These are phyloP conservation scores for Sporothrix brasiliensis DNA, from an alignment of 2,329 filamentous ascomycete species.

Conservation along the genomic window DNA sequence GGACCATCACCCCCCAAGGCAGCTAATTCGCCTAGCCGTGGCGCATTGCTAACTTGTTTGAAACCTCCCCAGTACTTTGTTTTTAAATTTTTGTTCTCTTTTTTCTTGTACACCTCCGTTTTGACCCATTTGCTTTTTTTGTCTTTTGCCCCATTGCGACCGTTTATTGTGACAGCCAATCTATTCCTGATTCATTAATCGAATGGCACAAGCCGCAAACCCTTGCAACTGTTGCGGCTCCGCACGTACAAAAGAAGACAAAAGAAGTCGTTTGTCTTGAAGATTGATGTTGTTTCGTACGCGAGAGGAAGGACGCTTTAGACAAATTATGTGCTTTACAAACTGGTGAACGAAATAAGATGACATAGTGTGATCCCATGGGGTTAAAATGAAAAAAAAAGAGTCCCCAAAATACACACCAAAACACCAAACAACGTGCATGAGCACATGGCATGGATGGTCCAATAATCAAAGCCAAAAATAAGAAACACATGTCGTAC, in stretches of 20 bases:
- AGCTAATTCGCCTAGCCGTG: neutral
- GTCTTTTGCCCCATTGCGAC: neutral
- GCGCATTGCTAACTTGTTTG: no score
- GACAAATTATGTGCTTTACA: no score
- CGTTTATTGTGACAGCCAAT: neutral
- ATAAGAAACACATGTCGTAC: neutral
- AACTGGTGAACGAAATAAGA: neutral
- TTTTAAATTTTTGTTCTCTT: no score
- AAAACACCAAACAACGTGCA: neutral
- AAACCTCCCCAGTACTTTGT: no score
- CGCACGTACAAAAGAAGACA: neutral
- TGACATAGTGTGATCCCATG: no score
- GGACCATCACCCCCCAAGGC: neutral
- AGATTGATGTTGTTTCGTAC: no score
- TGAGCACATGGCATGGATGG: neutral
- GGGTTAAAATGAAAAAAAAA: neutral
- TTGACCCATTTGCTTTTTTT: neutral
- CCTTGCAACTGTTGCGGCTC: slow-evolving; percentile 8
- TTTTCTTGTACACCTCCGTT: neutral
- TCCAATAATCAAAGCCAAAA: neutral
- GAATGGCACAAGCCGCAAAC: neutral
- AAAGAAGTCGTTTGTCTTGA: no score
- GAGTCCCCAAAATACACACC: neutral
- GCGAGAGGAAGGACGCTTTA: no score
- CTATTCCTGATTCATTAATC: neutral